Evolutionary conservation across 179 eudicot species (phyloP).

Genomic region (Gypsophila paniculata): DNA sequence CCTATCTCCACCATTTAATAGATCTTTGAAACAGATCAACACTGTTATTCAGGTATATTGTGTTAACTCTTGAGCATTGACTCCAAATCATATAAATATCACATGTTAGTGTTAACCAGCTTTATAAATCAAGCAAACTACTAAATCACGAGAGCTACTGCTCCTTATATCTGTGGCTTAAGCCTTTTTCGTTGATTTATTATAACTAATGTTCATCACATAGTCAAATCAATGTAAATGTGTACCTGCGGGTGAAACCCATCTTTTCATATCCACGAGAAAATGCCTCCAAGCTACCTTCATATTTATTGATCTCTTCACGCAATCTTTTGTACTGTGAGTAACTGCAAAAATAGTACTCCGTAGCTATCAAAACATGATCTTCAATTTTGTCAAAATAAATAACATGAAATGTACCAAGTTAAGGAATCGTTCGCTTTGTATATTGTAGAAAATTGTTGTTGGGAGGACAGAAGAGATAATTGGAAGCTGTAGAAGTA

Average conservation of each 20-base stretch:
- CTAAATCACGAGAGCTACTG: no score
- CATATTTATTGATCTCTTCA: conserved; percentile 68
- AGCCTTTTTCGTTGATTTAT: background rate
- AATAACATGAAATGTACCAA: background rate
- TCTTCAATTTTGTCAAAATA: background rate
- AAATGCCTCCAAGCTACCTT: conserved; percentile 87
- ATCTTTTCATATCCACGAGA: conserved; percentile 92
- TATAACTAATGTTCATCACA: conserved; percentile 12
- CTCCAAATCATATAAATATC: no score
- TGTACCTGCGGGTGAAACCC: conserved; percentile 79
- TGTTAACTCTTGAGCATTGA: no score
- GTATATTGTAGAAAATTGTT: background rate
- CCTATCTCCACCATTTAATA: background rate
- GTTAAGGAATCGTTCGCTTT: background rate
- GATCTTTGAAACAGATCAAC: background rate
- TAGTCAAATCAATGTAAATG: background rate
- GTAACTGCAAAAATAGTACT: conserved; percentile 49
- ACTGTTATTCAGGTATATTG: background rate
- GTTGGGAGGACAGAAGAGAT: background rate
- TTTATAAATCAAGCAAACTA: no score
- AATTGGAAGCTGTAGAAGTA: background rate
- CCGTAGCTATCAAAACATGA: conserved; percentile 7
- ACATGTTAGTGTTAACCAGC: no score
- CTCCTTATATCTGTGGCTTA: no score
- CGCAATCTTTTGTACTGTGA: conserved; percentile 65